Percentiles rank a stretch among this genome's conserved stretches.
These are phyloP conservation scores for Populus trichocarpa DNA, from an alignment of 441 rosid species.

Conservation along the genomic window DNA sequence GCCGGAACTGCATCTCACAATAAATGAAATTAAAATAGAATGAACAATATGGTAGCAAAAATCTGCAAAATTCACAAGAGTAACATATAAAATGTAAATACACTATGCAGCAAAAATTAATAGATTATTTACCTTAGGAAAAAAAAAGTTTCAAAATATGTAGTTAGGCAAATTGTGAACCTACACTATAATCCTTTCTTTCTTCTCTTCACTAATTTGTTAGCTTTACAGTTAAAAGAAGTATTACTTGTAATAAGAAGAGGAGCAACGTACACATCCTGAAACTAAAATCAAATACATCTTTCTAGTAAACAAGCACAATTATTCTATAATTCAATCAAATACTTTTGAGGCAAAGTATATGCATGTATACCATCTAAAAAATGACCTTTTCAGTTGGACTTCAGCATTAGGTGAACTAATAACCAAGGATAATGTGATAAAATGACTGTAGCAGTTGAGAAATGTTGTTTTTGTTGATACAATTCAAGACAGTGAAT, in stretches of 20 bases:
- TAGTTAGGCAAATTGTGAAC: too few species aligned
- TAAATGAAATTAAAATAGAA: conserved; percentile 7
- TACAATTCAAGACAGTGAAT: neutral
- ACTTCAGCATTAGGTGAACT: neutral
- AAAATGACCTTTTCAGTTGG: neutral
- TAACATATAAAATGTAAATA: neutral
- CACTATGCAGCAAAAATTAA: neutral
- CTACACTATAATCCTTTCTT: neutral
- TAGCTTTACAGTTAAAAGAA: neutral
- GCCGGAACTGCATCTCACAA: conserved; percentile 75
- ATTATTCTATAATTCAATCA: neutral
- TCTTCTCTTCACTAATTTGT: neutral
- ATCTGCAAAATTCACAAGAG: neutral
- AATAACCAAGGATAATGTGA: neutral
- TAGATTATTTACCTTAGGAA: neutral
- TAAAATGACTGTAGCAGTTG: neutral
- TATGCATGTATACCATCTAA: neutral
- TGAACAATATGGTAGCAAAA: neutral
- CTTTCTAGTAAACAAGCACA: neutral
- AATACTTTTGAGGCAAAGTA: neutral
- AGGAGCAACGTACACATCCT: neutral
- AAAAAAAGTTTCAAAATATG: too few species aligned
- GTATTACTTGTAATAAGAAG: neutral
- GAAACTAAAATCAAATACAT: neutral
- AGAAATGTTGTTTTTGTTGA: neutral